Conservation (phyloP, 371 early-diverging fungal genomes). For the Apophysomyces variabilis region DNA sequence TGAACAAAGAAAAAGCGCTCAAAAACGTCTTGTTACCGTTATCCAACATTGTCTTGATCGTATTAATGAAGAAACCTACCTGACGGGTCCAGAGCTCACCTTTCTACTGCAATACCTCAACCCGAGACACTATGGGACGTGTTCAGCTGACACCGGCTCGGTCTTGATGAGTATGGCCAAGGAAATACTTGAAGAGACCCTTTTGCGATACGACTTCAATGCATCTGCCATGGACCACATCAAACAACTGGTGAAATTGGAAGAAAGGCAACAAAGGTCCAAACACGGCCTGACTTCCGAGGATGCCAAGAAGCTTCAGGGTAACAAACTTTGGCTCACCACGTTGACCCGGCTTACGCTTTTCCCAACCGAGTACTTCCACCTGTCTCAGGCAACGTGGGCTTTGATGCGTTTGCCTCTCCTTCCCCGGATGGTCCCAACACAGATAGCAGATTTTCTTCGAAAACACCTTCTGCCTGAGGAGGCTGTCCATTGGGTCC, state of each 20-base stretch:
- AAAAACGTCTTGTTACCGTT: conserved; percentile 24
- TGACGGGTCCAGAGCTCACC: conserved; percentile 55
- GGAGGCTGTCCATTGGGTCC: conserved; percentile 10
- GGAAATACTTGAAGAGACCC: not conserved
- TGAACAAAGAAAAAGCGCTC: conserved; percentile 27
- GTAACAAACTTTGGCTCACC: conserved; percentile 56
- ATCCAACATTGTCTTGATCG: conserved; percentile 33
- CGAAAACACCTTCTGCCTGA: conserved; percentile 11
- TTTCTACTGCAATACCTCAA: conserved; percentile 55
- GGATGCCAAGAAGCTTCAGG: conserved; percentile 37
- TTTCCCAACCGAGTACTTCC: conserved; percentile 33
- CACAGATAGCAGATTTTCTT: conserved; percentile 1
- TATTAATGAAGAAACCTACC: conserved; percentile 29
- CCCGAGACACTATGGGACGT: conserved; percentile 44
- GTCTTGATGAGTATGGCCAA: conserved; percentile 21
- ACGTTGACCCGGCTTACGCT: conserved; percentile 55
- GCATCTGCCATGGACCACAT: conserved; percentile 36
- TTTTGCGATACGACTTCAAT: conserved; percentile 20
- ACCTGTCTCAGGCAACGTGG: not conserved
- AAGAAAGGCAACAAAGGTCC: conserved; percentile 33
- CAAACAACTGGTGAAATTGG: conserved; percentile 43
- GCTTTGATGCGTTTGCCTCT: not conserved
- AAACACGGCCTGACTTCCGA: conserved; percentile 21
- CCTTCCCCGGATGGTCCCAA: not conserved
- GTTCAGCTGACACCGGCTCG: not conserved